These are phyloP conservation scores for Spirogloea muscicola DNA, from an alignment of 139 green algal genomes.

Conservation along the genomic window DNA sequence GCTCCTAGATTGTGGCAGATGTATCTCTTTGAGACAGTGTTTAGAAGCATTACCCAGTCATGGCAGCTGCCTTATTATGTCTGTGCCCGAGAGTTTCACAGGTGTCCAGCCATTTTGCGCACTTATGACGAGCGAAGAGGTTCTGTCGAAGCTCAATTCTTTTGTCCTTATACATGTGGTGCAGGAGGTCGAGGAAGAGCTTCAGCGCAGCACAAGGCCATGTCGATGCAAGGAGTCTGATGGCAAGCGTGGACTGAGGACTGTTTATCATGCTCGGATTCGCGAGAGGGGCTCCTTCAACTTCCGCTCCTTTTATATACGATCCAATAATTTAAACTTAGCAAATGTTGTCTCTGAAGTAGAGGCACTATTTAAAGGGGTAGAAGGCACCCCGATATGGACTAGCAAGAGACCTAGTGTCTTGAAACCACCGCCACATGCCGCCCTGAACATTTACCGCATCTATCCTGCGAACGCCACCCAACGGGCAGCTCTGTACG, in stretches of 20 bases:
- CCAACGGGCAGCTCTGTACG: conserved; percentile 33
- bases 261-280: conserved; percentile 29
- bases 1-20: not conserved
- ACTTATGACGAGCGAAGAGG: not conserved
- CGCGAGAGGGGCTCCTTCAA: conserved; percentile 33
- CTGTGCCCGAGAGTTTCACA: not conserved
- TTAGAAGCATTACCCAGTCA: not conserved
- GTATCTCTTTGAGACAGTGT: not conserved
- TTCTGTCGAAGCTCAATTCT: not conserved
- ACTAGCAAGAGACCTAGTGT: conserved; percentile 11
- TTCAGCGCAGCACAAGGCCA: no score
- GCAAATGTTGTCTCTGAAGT: not conserved
- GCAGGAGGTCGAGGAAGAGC: no score
- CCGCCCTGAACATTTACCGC: conserved; percentile 4
- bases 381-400: conserved; percentile 29
- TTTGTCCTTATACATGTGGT: not conserved
- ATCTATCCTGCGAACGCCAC: conserved; percentile 32
- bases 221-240: conserved; percentile 3
- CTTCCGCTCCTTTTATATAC: conserved; percentile 24
- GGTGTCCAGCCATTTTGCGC: not conserved
- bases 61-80: no score
- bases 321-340: conserved; percentile 2
- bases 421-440: not conserved
- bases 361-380: not conserved
- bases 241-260: not conserved